phyloP scores from a whole-genome alignment of 768 basidiomycete genomes.

The Cystobasidium onofrii region DNA sequence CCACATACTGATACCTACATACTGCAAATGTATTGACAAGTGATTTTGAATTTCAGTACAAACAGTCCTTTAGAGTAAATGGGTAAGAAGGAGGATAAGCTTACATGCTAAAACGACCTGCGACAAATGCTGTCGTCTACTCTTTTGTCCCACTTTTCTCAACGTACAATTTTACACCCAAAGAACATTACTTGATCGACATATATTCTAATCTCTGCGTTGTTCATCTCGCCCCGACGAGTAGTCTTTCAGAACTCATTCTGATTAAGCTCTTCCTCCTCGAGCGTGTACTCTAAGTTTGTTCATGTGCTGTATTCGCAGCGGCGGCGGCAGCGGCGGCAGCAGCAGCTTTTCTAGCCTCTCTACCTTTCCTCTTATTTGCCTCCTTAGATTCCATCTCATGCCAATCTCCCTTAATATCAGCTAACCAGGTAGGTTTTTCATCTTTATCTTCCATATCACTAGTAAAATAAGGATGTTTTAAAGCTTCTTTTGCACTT shows the following conservation, averaged over 20 bases:
- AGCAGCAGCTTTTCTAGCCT: constrained; percentile 6
- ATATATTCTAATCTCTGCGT: no score
- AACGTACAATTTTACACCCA: no score
- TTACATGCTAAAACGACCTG: neutral
- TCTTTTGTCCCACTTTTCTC: no score
- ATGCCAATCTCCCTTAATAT: constrained; percentile 91
- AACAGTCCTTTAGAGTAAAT: neutral
- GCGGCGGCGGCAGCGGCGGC: neutral
- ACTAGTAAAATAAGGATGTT: constrained; percentile 69
- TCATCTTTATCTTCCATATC: constrained; percentile 63
- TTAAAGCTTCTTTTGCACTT: constrained; percentile 70
- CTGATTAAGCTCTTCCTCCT: no score
- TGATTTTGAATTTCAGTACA: no score
- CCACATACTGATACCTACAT: no score
- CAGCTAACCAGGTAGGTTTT: constrained; percentile 65
- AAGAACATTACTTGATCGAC: no score
- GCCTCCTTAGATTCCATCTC: constrained; percentile 85
- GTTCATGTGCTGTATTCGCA: neutral
- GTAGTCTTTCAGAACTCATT: no score
- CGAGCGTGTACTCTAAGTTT: neutral
- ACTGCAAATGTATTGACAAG: no score
- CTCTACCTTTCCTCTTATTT: constrained; percentile 46
- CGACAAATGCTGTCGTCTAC: neutral
- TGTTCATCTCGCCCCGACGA: no score
- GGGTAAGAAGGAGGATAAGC: neutral